Evolutionary conservation across 2,329 filamentous ascomycete genomes (phyloP).

Genomic region (Coniochaeta pulveracea): DNA sequence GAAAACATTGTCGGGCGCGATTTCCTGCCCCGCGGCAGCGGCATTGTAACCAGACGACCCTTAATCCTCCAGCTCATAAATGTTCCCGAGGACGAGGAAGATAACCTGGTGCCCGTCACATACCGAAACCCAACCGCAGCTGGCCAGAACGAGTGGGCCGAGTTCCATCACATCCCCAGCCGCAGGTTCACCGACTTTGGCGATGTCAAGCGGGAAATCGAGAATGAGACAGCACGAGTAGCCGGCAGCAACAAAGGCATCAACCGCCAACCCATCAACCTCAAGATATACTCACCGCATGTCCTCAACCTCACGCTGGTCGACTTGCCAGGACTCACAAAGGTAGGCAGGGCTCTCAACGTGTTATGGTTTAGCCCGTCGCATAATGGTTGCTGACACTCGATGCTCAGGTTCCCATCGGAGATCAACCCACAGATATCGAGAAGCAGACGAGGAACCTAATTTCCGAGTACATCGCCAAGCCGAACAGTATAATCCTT

Average conservation of each 20-base stretch:
- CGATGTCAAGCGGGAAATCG: conserved; percentile 95
- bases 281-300: conserved; percentile 96
- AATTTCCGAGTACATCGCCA: conserved; percentile 96
- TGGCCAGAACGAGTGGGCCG: conserved; percentile 66
- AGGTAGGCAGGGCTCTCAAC: too few species aligned
- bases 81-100: conserved; percentile 64
- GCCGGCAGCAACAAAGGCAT: conserved; percentile 95
- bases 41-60: conserved; percentile 89
- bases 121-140: conserved; percentile 69
- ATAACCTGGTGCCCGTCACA: conserved; percentile 55
- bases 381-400: conserved; percentile 4
- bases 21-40: conserved; percentile 90
- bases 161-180: conserved; percentile 91
- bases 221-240: conserved; percentile 58
- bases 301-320: conserved; percentile 94
- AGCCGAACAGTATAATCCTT: conserved; percentile 95
- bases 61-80: conserved; percentile 98
- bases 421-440: conserved; percentile 93
- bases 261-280: conserved; percentile 92
- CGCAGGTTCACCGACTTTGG: conserved; percentile 89
- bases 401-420: conserved; percentile 67
- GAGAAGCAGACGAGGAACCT: conserved; percentile 96
- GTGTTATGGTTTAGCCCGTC: conserved; percentile 8
- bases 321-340: conserved; percentile 90
- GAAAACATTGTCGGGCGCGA: conserved; percentile 98